phyloP scores from a whole-genome alignment of 176 grass and related monocot species.

The Triticum urartu region DNA sequence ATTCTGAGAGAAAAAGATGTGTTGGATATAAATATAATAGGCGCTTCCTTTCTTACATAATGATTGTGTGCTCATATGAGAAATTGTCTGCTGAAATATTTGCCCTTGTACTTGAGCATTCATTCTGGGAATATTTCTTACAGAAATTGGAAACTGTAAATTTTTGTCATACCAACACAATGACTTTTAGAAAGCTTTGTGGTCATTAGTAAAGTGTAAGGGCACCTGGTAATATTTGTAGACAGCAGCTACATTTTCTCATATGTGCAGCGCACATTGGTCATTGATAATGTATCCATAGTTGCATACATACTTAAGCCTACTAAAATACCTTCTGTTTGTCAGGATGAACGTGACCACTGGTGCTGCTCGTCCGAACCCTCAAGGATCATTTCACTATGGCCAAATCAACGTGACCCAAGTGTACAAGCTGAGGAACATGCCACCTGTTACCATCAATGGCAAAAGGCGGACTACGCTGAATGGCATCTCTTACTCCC shows the following conservation, averaged over 20 bases:
- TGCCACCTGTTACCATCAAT: slow-evolving; percentile 55
- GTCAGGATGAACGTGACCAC: slow-evolving; percentile 77
- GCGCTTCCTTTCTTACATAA: background rate
- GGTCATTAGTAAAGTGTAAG: background rate
- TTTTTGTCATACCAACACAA: background rate
- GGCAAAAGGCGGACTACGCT: slow-evolving; percentile 73
- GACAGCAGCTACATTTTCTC: background rate
- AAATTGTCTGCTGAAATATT: slow-evolving; percentile 8
- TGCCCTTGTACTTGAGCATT: background rate
- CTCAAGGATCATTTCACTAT: slow-evolving; percentile 97
- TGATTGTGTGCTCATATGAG: background rate
- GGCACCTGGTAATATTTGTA: background rate
- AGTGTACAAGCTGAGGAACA: slow-evolving; percentile 76
- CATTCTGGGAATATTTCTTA: background rate
- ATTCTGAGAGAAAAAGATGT: background rate
- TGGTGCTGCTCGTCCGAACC: slow-evolving; percentile 92
- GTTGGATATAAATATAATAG: background rate
- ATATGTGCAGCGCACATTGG: background rate
- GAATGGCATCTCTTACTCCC: slow-evolving; percentile 74
- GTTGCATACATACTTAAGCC: background rate
- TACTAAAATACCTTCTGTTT: background rate
- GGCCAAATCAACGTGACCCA: slow-evolving; percentile 84
- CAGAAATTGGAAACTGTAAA: background rate
- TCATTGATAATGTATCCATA: background rate
- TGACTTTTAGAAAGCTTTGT: background rate